Conservation (phyloP, 306 rosid species). For the Carpinus viminea region DNA sequence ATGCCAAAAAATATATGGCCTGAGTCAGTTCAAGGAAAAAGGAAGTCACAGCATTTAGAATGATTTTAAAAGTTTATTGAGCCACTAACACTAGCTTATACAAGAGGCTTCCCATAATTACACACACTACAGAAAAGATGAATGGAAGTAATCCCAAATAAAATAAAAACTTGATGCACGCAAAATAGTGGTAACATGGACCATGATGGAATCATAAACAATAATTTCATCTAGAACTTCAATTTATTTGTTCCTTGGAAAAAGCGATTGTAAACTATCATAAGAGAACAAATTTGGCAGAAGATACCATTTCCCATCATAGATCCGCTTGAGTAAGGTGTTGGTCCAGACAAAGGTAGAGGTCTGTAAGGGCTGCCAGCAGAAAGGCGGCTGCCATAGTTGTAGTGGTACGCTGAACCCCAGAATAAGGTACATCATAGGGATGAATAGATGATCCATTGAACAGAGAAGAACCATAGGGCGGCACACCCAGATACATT, state of each 20-base stretch:
- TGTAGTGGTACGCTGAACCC: constrained; percentile 97
- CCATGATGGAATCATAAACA: not conserved
- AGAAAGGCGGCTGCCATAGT: constrained; percentile 72
- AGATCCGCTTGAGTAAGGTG: constrained; percentile 87
- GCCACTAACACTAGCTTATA: not conserved
- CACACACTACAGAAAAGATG: constrained; percentile 1
- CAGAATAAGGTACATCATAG: constrained; percentile 85
- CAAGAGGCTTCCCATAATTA: not conserved
- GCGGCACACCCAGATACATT: constrained; percentile 88
- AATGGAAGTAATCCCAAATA: not conserved
- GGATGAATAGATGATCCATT: constrained; percentile 90
- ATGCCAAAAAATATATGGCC: not conserved
- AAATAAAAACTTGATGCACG: not conserved
- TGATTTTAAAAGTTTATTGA: not conserved
- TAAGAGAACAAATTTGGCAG: constrained; percentile 6
- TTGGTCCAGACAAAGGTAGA: constrained; percentile 78
- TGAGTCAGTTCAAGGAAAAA: not conserved
- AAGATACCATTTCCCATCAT: constrained; percentile 79
- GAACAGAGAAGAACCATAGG: constrained; percentile 90
- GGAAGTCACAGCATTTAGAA: not conserved
- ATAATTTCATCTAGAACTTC: not conserved
- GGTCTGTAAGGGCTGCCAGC: constrained; percentile 92
- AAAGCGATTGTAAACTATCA: not conserved
- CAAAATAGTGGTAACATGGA: not conserved
- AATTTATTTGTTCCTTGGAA: not conserved